Evolutionary conservation across 2,329 filamentous ascomycete species (phyloP).

Genomic region (Thelonectria rubi): DNA sequence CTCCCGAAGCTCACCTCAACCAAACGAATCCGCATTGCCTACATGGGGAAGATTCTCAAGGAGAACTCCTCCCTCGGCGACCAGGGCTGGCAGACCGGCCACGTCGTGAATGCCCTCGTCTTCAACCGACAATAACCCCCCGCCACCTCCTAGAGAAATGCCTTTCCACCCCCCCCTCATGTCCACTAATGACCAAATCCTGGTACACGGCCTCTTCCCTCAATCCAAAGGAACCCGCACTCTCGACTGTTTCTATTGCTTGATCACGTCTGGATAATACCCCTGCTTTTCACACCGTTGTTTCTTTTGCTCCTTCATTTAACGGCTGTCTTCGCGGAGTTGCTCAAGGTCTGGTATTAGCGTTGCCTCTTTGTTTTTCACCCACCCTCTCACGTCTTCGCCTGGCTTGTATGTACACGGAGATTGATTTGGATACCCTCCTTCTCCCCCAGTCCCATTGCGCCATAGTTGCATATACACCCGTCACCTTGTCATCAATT

Average conservation of each 20-base stretch:
- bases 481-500: neutral
- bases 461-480: constrained; percentile 7
- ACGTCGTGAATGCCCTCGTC: constrained; percentile 82
- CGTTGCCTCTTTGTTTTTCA: constrained; percentile 23
- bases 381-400: neutral
- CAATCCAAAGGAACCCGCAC: neutral
- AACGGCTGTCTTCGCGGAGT: constrained; percentile 18
- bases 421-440: constrained; percentile 20
- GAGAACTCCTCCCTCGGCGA: constrained; percentile 70
- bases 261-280: constrained; percentile 43
- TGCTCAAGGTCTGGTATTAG: constrained; percentile 18
- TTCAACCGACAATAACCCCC: constrained; percentile 55
- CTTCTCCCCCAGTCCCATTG: neutral
- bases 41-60: constrained; percentile 82
- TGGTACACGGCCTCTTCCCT: neutral
- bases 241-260: constrained; percentile 18
- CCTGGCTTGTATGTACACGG: constrained; percentile 3
- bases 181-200: neutral
- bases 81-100: constrained; percentile 79
- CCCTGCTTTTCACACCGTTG: constrained; percentile 27
- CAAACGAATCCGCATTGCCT: constrained; percentile 75
- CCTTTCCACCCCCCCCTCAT: neutral
- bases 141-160: constrained; percentile 8
- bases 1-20: constrained; percentile 61
- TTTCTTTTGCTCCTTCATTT: constrained; percentile 12